Evolutionary conservation across 1,284 basidiomycete genomes (phyloP).

Genomic region (Moniliella sp.): DNA sequence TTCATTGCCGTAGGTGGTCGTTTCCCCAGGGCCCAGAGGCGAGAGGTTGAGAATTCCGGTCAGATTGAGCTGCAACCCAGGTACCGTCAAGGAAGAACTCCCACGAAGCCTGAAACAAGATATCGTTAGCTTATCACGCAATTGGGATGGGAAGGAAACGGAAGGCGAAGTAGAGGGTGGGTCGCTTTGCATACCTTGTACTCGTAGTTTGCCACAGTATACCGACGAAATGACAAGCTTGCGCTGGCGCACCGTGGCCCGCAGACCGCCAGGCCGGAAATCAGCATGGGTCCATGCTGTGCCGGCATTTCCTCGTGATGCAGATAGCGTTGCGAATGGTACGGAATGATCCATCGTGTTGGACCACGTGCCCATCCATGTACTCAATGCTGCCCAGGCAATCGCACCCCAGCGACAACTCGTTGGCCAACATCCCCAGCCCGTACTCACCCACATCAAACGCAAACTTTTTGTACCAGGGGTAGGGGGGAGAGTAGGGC

Average conservation of each 20-base stretch:
- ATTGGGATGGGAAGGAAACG: too few relatives aligned
- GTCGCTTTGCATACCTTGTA: constrained; percentile 47
- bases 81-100: constrained; percentile 53
- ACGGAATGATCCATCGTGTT: constrained; percentile 17
- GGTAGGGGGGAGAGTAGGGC: constrained; percentile 29
- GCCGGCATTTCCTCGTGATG: constrained; percentile 71
- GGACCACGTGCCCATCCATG: constrained; percentile 31
- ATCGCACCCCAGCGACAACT: constrained; percentile 37
- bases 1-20: constrained; percentile 47
- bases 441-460: constrained; percentile 39
- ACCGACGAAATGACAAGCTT: constrained; percentile 67
- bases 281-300: constrained; percentile 45
- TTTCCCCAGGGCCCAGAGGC: constrained; percentile 38
- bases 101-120: too few relatives aligned
- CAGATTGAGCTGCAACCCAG: constrained; percentile 58
- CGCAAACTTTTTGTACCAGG: constrained; percentile 32
- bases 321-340: constrained; percentile 49
- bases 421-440: constrained; percentile 35
- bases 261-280: constrained; percentile 56
- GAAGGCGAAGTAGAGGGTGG: too few relatives aligned
- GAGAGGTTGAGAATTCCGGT: constrained; percentile 50
- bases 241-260: constrained; percentile 55
- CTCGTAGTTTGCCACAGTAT: constrained; percentile 72
- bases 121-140: too few relatives aligned
- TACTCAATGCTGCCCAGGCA: constrained; percentile 36